phyloP scores from a whole-genome alignment of 1,284 basidiomycete genomes.

The Rhodotorula sp. region DNA sequence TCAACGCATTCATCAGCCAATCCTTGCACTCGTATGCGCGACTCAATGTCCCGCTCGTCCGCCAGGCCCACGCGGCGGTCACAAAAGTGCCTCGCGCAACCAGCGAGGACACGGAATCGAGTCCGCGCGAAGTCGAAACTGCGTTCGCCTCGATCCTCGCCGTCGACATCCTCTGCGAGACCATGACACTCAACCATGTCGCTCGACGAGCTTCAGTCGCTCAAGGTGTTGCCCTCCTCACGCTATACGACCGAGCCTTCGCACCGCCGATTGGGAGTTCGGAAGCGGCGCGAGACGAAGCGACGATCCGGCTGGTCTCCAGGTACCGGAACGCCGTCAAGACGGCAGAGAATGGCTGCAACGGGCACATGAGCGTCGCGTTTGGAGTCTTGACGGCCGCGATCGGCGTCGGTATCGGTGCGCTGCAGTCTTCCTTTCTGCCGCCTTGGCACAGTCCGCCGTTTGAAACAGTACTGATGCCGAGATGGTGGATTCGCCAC shows the following conservation, averaged over 20 bases:
- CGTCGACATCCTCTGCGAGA: conserved; percentile 76
- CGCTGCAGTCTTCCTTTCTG: conserved; percentile 39
- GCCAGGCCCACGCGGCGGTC: conserved; percentile 59
- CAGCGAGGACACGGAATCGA: background rate
- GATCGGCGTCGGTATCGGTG: conserved; percentile 70
- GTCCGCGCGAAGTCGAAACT: conserved; percentile 1
- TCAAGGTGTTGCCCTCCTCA: conserved; percentile 89
- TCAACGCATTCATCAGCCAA: conserved; percentile 65
- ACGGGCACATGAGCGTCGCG: conserved; percentile 83
- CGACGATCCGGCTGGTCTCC: conserved; percentile 56
- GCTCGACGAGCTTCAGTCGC: conserved; percentile 80
- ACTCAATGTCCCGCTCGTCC: conserved; percentile 71
- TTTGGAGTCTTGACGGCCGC: conserved; percentile 82
- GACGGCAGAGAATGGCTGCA: conserved; percentile 51
- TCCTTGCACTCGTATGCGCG: conserved; percentile 71
- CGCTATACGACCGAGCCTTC: conserved; percentile 80
- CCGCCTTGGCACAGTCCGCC: too few species aligned
- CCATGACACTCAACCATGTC: conserved; percentile 85
- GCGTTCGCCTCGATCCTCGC: conserved; percentile 54
- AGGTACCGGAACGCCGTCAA: conserved; percentile 66
- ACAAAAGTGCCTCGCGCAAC: background rate
- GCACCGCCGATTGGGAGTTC: conserved; percentile 45
- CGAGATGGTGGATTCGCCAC: background rate
- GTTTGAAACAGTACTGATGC: too few species aligned
- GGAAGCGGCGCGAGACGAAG: conserved; percentile 43